These are phyloP conservation scores for Taphrina confusa DNA, from an alignment of 1,139 yeast genomes.

Conservation along the genomic window DNA sequence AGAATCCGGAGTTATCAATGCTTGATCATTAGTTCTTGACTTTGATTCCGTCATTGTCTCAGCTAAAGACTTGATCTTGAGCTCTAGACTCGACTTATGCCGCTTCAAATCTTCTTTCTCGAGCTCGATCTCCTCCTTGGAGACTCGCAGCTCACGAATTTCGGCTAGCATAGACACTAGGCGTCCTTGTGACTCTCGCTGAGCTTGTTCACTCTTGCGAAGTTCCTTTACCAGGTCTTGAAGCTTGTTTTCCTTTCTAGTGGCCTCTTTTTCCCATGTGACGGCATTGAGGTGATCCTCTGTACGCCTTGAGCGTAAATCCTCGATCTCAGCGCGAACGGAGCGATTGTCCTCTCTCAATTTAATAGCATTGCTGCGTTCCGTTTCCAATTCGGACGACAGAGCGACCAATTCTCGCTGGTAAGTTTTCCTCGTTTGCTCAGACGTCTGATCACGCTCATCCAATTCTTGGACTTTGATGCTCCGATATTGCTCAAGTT, in stretches of 20 bases:
- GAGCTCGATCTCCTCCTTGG: constrained; percentile 41
- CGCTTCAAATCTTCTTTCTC: constrained; percentile 48
- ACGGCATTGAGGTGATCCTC: constrained; percentile 31
- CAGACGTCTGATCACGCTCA: constrained; percentile 32
- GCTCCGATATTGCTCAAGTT: constrained; percentile 46
- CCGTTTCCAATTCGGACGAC: constrained; percentile 33
- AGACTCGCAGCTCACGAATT: constrained; percentile 43
- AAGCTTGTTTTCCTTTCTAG: constrained; percentile 57
- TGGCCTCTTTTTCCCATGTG: constrained; percentile 50
- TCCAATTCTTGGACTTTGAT: constrained; percentile 28
- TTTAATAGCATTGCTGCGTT: constrained; percentile 27
- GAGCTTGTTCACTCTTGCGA: constrained; percentile 49
- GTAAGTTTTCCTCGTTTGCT: constrained; percentile 36
- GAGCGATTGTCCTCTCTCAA: constrained; percentile 34
- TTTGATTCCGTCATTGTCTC: constrained; percentile 33
- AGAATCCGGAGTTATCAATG: constrained; percentile 10
- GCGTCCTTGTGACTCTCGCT: constrained; percentile 48
- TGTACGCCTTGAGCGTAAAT: constrained; percentile 29
- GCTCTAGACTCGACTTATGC: constrained; percentile 48
- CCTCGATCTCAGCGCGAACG: constrained; percentile 28
- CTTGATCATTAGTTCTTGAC: constrained; percentile 38
- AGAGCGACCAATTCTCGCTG: constrained; percentile 34
- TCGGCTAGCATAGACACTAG: constrained; percentile 46
- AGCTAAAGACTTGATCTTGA: constrained; percentile 44
- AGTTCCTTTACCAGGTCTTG: constrained; percentile 56